Evolutionary conservation across 2,329 filamentous ascomycete genomes (phyloP).

Genomic region (Tolypocladium paradoxum): DNA sequence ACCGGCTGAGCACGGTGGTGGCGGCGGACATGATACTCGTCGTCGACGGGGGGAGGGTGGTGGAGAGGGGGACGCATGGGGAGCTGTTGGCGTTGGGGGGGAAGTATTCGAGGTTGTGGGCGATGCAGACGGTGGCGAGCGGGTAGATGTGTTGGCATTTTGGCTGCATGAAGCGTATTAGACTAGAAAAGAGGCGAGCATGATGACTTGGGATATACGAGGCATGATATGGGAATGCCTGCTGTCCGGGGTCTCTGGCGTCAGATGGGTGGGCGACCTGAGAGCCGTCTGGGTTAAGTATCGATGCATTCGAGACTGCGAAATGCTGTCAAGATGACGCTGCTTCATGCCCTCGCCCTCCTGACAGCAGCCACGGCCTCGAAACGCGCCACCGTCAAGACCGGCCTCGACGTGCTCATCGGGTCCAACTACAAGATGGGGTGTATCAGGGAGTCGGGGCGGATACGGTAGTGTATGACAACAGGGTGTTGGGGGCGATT

Average conservation of each 20-base stretch:
- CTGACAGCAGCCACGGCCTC: background rate
- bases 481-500: constrained; percentile 7
- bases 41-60: constrained; percentile 38
- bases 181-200: background rate
- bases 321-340: too few relatives aligned
- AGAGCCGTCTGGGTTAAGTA: too few relatives aligned
- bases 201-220: too few relatives aligned
- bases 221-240: too few relatives aligned
- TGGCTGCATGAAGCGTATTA: too few relatives aligned
- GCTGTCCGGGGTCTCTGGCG: too few relatives aligned
- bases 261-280: too few relatives aligned
- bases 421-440: constrained; percentile 2
- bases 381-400: constrained; percentile 1
- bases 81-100: constrained; percentile 35
- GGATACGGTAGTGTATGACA: constrained; percentile 7
- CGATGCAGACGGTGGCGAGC: constrained; percentile 23
- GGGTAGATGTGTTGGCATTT: background rate
- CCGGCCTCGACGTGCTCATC: constrained; percentile 7
- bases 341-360: too few relatives aligned
- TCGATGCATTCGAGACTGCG: too few relatives aligned
- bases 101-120: constrained; percentile 41
- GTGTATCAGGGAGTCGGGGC: constrained; percentile 5
- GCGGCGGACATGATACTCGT: constrained; percentile 42
- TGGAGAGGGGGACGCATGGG: constrained; percentile 41
- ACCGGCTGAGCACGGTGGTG: constrained; percentile 29